Evolutionary conservation across 179 eudicot species (phyloP), one percentile per base, ranked within the genome.

Genomic region (Beta lomatogona): DNA sequence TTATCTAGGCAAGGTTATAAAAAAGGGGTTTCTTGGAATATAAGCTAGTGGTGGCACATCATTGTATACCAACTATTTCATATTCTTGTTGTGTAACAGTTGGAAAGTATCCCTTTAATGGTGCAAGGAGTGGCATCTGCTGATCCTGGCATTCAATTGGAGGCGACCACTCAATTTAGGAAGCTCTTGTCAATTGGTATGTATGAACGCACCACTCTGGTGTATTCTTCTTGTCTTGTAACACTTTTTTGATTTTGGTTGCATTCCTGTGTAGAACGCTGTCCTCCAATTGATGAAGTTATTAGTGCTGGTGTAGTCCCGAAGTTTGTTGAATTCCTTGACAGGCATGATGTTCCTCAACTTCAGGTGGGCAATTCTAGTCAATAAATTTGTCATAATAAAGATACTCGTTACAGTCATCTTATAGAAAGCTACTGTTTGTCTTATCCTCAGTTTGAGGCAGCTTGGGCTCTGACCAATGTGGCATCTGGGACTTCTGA

Each of bases 401-500:
- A 36, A 41, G 61, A 74, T 60, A 22, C 9, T 44, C 9, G 8
- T 78, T 75, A 5, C 57, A 19, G 73, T 71, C 55, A 13, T 41
- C 31, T n/a, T 15, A 13, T n/a, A 46, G 9, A 18, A 68, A 52
- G 57, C 50, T 10, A 31, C 41, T 65, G 36, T 52, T 63, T 85
- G 14, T 82, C 63, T 61, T 54, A 21, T 69, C 57, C 76, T 12
- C 77, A 91, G 94, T 91, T 91, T 79, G 94, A 91, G 86, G 94
- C 94, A 65, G 94, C 94, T 55, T 91, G 94, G 94, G 94, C 94
- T 81, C 82, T 91, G 85, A 90, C 94, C 66, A 94, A 94, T 87
- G 92, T 94, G 80, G 97, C 97, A 81, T 94, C 95, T 79, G 97
- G 96, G 72, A 94, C 94, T 65, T 91, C 98, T 6, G 93, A 92